Evolutionary conservation across 1,139 yeast species (phyloP).

Genomic region (Sugiyamaella japonica): DNA sequence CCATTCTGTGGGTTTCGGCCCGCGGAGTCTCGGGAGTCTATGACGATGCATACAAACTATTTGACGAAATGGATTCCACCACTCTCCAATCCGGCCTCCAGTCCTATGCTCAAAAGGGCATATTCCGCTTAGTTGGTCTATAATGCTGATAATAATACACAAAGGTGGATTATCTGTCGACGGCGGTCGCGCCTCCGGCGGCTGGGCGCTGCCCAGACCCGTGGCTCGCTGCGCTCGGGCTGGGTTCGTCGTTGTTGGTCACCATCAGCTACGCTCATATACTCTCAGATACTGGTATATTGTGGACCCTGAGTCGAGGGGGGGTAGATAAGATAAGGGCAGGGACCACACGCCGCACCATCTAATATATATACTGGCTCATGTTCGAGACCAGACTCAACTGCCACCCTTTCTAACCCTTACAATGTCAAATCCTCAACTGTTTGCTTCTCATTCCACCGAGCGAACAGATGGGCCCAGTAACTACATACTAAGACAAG

Average conservation of each 20-base stretch:
- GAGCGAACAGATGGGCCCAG: conserved; percentile 78
- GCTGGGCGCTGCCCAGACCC: conserved; percentile 3
- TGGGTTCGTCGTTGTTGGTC: too few relatives aligned
- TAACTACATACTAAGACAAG: conserved; percentile 70
- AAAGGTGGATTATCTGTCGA: too few relatives aligned
- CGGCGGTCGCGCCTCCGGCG: neutral
- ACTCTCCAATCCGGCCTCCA: conserved; percentile 7
- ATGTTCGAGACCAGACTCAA: neutral
- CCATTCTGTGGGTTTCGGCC: conserved; percentile 29
- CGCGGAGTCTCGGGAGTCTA: conserved; percentile 32
- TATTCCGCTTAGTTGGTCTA: conserved; percentile 10
- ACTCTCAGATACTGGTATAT: too few relatives aligned
- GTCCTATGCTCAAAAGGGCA: conserved; percentile 4
- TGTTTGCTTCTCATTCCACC: conserved; percentile 49
- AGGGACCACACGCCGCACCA: neutral
- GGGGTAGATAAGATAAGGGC: neutral
- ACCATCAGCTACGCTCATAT: too few relatives aligned
- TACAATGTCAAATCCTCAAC: conserved; percentile 16
- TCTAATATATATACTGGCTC: too few relatives aligned
- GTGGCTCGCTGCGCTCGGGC: neutral
- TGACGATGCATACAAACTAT: conserved; percentile 23
- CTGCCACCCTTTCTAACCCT: neutral
- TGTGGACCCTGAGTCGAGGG: neutral
- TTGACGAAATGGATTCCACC: conserved; percentile 16
- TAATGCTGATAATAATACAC: neutral